Percentiles rank a stretch among this genome's conserved stretches.
Conservation (phyloP, 2,329 filamentous ascomycete genomes). For the Clarireedia sp. region DNA sequence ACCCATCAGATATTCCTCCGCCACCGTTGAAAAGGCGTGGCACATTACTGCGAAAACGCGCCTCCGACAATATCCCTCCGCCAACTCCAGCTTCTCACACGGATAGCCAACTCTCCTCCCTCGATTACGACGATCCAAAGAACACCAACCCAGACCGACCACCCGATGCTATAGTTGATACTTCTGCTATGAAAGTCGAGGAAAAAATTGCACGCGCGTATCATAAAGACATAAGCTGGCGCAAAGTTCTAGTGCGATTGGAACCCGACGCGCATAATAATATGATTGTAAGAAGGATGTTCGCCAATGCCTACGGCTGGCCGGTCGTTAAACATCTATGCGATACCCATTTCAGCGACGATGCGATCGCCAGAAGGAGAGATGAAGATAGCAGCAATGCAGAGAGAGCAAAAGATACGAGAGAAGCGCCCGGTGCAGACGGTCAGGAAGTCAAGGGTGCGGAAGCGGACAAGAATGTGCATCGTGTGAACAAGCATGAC, state of each 20-base stretch:
- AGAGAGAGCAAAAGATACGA: slow-evolving; percentile 60
- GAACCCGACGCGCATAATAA: slow-evolving; percentile 99
- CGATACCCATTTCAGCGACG: slow-evolving; percentile 86
- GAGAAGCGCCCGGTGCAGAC: slow-evolving; percentile 48
- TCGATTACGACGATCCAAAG: slow-evolving; percentile 45
- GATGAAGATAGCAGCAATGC: slow-evolving; percentile 59
- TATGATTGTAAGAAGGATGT: slow-evolving; percentile 92
- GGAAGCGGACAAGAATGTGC: background rate
- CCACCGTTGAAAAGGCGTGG: slow-evolving; percentile 57
- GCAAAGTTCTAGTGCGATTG: slow-evolving; percentile 89
- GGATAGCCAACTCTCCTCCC: slow-evolving; percentile 36
- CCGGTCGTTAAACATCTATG: slow-evolving; percentile 92
- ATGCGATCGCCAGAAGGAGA: slow-evolving; percentile 52
- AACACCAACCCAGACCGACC: slow-evolving; percentile 41
- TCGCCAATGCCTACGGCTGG: slow-evolving; percentile 96
- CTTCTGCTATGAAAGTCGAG: slow-evolving; percentile 76
- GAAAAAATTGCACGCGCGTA: slow-evolving; percentile 97
- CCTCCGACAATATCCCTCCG: slow-evolving; percentile 9
- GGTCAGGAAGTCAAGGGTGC: slow-evolving; percentile 50
- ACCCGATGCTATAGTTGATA: slow-evolving; percentile 44
- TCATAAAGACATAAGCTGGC: slow-evolving; percentile 85
- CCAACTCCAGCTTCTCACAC: slow-evolving; percentile 31
- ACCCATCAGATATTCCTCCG: slow-evolving; percentile 84
- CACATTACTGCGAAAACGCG: slow-evolving; percentile 17
- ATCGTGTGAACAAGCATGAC: slow-evolving; percentile 30